Conservation (phyloP, 2,329 filamentous ascomycete species). For the Claviceps spartinae region DNA sequence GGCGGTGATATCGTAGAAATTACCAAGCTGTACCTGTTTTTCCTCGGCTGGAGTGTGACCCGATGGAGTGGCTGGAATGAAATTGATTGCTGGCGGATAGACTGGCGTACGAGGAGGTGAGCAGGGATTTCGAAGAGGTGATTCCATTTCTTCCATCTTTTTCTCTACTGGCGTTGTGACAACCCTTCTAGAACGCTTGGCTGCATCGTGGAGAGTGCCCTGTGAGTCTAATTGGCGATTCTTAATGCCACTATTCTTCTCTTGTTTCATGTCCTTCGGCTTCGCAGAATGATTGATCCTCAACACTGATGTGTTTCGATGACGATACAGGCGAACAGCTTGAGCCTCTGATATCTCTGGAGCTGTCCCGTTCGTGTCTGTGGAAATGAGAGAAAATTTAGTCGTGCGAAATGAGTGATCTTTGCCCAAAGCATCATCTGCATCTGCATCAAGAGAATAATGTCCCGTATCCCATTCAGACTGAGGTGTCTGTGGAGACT, state of each 20-base stretch:
- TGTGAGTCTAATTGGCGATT: constrained; percentile 8
- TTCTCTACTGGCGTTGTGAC: constrained; percentile 38
- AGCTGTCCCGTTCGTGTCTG: constrained; percentile 49
- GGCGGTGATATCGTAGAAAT: constrained; percentile 35
- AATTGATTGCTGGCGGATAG: constrained; percentile 33
- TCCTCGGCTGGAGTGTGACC: constrained; percentile 42
- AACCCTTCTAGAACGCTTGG: constrained; percentile 24
- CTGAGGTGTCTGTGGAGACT: background rate
- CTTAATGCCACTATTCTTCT: constrained; percentile 13
- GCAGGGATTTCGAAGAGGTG: constrained; percentile 47
- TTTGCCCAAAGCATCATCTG: constrained; percentile 39
- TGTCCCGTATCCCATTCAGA: background rate
- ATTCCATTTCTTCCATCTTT: constrained; percentile 42
- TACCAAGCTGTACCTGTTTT: constrained; percentile 37
- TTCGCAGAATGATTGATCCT: constrained; percentile 44
- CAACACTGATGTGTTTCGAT: constrained; percentile 50
- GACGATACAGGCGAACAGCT: constrained; percentile 47
- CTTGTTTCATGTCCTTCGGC: constrained; percentile 32
- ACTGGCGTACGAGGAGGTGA: constrained; percentile 40
- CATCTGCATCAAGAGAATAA: constrained; percentile 30
- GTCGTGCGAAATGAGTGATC: constrained; percentile 43
- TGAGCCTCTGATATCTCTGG: constrained; percentile 49
- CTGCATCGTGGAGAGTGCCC: constrained; percentile 23
- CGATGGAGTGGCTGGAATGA: constrained; percentile 50
- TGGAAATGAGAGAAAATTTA: constrained; percentile 47